These are phyloP conservation scores for Aspergillus neoniger DNA, from an alignment of 2,329 filamentous ascomycete species.

Conservation along the genomic window DNA sequence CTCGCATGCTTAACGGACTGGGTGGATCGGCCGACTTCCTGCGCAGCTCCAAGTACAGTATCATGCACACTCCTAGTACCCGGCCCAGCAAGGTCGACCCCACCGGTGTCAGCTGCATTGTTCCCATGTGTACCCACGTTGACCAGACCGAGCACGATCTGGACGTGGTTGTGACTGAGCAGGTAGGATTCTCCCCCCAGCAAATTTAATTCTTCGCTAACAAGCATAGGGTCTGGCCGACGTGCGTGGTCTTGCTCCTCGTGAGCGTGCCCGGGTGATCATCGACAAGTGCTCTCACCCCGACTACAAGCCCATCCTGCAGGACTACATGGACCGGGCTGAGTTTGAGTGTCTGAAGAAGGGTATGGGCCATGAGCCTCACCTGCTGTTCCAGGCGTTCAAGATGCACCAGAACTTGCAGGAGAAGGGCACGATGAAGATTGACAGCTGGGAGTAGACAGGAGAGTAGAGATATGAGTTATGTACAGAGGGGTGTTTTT, in stretches of 20 bases:
- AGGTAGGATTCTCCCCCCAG: constrained; percentile 33
- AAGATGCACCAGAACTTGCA: constrained; percentile 84
- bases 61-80: constrained; percentile 89
- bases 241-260: constrained; percentile 76
- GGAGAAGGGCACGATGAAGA: constrained; percentile 88
- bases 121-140: constrained; percentile 91
- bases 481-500: neutral
- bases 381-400: constrained; percentile 81
- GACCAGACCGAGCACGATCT: constrained; percentile 93
- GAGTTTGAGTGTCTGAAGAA: constrained; percentile 83
- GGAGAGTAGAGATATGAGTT: neutral
- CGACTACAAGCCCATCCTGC: constrained; percentile 77
- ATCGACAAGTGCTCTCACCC: constrained; percentile 86
- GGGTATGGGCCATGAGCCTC: constrained; percentile 88
- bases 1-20: constrained; percentile 82
- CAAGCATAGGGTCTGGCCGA: constrained; percentile 72
- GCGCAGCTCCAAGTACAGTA: constrained; percentile 76
- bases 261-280: constrained; percentile 79
- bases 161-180: constrained; percentile 79
- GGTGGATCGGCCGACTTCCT: constrained; percentile 83
- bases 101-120: constrained; percentile 79
- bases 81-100: constrained; percentile 81
- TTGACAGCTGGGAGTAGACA: constrained; percentile 61
- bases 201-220: neutral
- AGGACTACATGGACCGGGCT: constrained; percentile 80